These are phyloP conservation scores for Verbascum thapsus DNA, from an alignment of 257 asterid genomes.

Conservation along the genomic window DNA sequence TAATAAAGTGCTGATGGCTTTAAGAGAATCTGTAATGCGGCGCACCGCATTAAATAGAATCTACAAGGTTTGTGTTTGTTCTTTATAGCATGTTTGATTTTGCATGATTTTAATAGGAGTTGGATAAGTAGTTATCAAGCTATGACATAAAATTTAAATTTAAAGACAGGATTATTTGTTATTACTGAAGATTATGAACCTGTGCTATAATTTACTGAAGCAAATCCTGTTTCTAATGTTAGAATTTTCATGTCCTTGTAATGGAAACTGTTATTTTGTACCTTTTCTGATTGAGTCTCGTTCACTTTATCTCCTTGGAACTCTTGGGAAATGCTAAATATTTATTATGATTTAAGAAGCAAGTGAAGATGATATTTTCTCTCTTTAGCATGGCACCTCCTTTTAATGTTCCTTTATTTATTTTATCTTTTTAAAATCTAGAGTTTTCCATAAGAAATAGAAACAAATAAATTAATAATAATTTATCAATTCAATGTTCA, in stretches of 20 bases:
- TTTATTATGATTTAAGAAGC: background rate
- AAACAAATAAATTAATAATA: too few species aligned
- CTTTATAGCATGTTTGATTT: constrained; percentile 9
- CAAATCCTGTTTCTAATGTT: constrained; percentile 3
- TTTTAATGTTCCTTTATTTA: background rate
- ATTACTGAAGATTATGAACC: background rate
- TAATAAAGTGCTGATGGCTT: constrained; percentile 66
- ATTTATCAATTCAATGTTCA: background rate
- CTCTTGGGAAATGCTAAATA: background rate
- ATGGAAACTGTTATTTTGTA: background rate
- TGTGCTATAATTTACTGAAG: constrained; percentile 10
- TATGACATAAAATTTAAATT: background rate
- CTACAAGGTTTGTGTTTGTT: constrained; percentile 49
- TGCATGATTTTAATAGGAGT: background rate
- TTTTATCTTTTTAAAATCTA: too few species aligned
- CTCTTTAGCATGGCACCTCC: background rate
- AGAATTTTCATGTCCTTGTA: background rate
- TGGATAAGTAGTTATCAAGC: constrained; percentile 12
- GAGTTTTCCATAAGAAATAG: too few species aligned
- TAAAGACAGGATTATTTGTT: background rate
- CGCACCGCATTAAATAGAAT: constrained; percentile 59
- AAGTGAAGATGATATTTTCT: background rate
- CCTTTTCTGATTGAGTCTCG: background rate
- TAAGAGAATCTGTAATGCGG: constrained; percentile 73
- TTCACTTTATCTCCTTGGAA: constrained; percentile 1